Conservation (phyloP, 306 rosid species). For the Delonix regia region DNA sequence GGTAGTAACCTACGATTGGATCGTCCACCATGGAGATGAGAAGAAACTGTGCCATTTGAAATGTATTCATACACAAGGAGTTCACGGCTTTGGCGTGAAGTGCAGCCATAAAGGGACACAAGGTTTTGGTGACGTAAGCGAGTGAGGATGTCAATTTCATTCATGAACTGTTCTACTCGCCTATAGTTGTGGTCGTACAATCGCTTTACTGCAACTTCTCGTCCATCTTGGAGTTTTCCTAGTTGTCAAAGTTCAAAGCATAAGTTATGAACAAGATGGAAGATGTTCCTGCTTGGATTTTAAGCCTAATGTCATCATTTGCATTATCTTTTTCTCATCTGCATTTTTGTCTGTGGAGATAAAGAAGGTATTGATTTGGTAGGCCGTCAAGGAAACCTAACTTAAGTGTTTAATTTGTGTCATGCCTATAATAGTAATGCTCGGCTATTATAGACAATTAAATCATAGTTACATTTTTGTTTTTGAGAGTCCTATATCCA, state of each 20-base stretch:
- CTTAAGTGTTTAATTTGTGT: neutral
- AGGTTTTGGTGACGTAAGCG: slow-evolving; percentile 52
- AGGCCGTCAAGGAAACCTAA: too few species aligned
- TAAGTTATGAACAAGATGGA: neutral
- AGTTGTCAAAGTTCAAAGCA: neutral
- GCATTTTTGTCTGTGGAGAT: too few species aligned
- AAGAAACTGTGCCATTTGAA: slow-evolving; percentile 55
- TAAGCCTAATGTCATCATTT: too few species aligned
- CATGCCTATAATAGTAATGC: neutral
- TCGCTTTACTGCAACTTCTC: slow-evolving; percentile 68
- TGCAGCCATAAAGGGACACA: slow-evolving; percentile 63
- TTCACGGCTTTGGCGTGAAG: slow-evolving; percentile 48
- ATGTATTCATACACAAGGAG: slow-evolving; percentile 61
- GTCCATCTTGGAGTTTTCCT: slow-evolving; percentile 60
- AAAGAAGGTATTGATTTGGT: too few species aligned
- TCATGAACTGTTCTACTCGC: slow-evolving; percentile 48
- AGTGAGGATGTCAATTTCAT: slow-evolving; percentile 55
- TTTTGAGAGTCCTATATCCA: too few species aligned
- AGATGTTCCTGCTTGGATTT: neutral
- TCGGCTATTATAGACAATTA: neutral
- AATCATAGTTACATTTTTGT: too few species aligned
- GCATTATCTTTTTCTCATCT: too few species aligned
- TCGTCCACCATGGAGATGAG: slow-evolving; percentile 54
- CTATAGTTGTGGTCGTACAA: slow-evolving; percentile 45
- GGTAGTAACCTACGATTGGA: slow-evolving; percentile 34